Evolutionary conservation across 345 rosid genomes (phyloP).

Genomic region (Boechera stricta): DNA sequence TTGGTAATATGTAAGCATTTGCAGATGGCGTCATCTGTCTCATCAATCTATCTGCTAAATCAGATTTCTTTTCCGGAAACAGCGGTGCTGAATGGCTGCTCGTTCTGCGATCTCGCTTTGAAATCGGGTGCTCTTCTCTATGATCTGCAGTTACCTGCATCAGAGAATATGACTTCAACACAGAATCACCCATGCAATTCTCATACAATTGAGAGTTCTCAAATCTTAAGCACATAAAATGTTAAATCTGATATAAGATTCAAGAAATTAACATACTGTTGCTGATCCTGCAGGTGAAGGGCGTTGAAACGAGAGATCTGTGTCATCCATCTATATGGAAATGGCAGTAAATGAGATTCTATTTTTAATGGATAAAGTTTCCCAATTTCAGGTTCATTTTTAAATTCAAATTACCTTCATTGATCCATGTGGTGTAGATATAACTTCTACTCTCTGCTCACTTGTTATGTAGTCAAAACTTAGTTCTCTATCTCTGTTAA

Average conservation of each 20-base stretch:
- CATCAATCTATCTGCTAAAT: slow-evolving; percentile 54
- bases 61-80: slow-evolving; percentile 67
- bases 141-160: slow-evolving; percentile 35
- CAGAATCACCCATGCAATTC: not conserved
- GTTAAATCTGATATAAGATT: not conserved
- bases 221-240: not conserved
- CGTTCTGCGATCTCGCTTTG: slow-evolving; percentile 46
- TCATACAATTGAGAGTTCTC: not conserved
- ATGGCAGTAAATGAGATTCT: slow-evolving; percentile 18
- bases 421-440: slow-evolving; percentile 58
- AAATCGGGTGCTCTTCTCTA: slow-evolving; percentile 25
- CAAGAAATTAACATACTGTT: slow-evolving; percentile 56
- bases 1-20: slow-evolving; percentile 79
- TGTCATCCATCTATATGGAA: slow-evolving; percentile 63
- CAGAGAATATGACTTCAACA: slow-evolving; percentile 9
- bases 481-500: slow-evolving; percentile 70
- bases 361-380: not conserved
- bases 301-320: slow-evolving; percentile 57
- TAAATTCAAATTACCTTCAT: slow-evolving; percentile 60
- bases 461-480: slow-evolving; percentile 82
- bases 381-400: not conserved
- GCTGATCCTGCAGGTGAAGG: slow-evolving; percentile 54
- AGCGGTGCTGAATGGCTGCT: slow-evolving; percentile 90
- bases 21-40: slow-evolving; percentile 58
- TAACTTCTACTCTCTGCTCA: slow-evolving; percentile 55